Conservation (phyloP, 2,329 filamentous ascomycete species). For the Fusarium sp. region DNA sequence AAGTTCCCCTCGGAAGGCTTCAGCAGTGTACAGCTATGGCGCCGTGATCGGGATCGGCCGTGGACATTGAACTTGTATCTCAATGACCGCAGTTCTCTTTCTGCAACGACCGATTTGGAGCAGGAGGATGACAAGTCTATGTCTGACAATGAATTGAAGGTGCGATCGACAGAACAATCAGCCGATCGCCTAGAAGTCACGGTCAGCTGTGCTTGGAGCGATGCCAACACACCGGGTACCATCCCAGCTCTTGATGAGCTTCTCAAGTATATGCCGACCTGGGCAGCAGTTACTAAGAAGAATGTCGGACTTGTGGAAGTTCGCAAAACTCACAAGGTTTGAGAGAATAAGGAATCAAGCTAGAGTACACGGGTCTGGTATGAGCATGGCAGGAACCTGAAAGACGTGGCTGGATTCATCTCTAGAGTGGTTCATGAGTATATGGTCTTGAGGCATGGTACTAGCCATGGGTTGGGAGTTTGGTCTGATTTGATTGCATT, state of each 20-base stretch:
- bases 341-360: neutral
- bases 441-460: constrained; percentile 11
- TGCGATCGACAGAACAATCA: constrained; percentile 12
- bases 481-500: constrained; percentile 20
- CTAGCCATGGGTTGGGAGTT: constrained; percentile 33
- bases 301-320: constrained; percentile 86
- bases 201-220: constrained; percentile 87
- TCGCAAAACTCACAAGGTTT: constrained; percentile 67
- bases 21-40: constrained; percentile 81
- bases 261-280: constrained; percentile 79
- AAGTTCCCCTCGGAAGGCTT: constrained; percentile 73
- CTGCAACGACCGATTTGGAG: neutral
- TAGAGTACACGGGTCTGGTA: neutral
- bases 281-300: constrained; percentile 82
- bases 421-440: constrained; percentile 20
- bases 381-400: neutral
- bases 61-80: constrained; percentile 73
- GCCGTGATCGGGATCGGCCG: constrained; percentile 79
- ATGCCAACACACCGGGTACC: constrained; percentile 77
- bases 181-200: constrained; percentile 66
- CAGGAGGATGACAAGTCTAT: neutral
- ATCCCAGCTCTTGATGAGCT: constrained; percentile 90
- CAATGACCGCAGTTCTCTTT: constrained; percentile 24
- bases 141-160: constrained; percentile 33
- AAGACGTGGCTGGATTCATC: constrained; percentile 10